Evolutionary conservation across 148 eudicot species (phyloP).

Genomic region (Nepenthes gracilis): DNA sequence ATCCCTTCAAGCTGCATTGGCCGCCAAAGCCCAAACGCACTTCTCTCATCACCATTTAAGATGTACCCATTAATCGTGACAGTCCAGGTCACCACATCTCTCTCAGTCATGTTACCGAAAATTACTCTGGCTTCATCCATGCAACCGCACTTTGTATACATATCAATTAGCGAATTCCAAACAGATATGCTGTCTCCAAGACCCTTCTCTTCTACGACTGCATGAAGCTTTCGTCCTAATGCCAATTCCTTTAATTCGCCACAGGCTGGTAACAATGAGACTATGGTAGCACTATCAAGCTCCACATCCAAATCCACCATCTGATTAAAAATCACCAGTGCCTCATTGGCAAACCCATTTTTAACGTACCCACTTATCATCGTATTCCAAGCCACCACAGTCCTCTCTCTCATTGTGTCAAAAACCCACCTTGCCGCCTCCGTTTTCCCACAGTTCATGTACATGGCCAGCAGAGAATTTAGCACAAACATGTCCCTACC

Average conservation of each 20-base stretch:
- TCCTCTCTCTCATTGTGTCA: slow-evolving; percentile 24
- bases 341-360: slow-evolving; percentile 33
- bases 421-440: slow-evolving; percentile 39
- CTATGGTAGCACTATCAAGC: slow-evolving; percentile 26
- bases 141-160: slow-evolving; percentile 56
- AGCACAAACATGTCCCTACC: slow-evolving; percentile 23
- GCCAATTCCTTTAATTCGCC: slow-evolving; percentile 30
- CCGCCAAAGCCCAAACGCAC: slow-evolving; percentile 27
- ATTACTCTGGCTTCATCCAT: slow-evolving; percentile 30
- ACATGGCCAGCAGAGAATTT: slow-evolving; percentile 56
- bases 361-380: slow-evolving; percentile 52
- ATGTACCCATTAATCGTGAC: slow-evolving; percentile 47
- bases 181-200: slow-evolving; percentile 22
- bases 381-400: slow-evolving; percentile 52
- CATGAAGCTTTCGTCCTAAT: slow-evolving; percentile 31
- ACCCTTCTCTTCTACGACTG: slow-evolving; percentile 28
- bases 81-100: slow-evolving; percentile 70
- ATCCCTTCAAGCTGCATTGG: slow-evolving; percentile 43
- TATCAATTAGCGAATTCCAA: slow-evolving; percentile 52
- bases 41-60: slow-evolving; percentile 20
- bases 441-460: slow-evolving; percentile 43
- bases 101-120: slow-evolving; percentile 35
- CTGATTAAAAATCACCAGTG: slow-evolving; percentile 22
- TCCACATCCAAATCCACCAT: slow-evolving; percentile 35
- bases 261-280: slow-evolving; percentile 60